Evolutionary conservation across 306 rosid genomes (phyloP).

Genomic region (Cucumis hystrix): DNA sequence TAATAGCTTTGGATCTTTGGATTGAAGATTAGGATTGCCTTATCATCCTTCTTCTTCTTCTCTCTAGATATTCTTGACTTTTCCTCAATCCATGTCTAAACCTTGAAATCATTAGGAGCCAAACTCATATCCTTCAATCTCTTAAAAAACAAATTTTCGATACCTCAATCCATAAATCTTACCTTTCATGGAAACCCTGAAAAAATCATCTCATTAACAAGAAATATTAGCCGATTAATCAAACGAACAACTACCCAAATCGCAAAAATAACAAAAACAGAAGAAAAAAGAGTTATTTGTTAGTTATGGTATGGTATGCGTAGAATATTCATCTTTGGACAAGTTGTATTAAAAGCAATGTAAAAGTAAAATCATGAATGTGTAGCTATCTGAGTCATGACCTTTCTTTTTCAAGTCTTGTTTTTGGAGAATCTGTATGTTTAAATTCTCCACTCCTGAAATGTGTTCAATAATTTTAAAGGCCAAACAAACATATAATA

Average conservation of each 20-base stretch:
- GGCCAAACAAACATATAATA: background rate
- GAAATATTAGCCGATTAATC: background rate
- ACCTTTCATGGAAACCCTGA: slow-evolving; percentile 10
- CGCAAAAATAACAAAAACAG: background rate
- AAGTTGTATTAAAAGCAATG: no score
- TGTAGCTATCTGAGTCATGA: slow-evolving; percentile 18
- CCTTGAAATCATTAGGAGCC: slow-evolving; percentile 43
- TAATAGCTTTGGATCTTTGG: no score
- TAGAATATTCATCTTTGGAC: no score
- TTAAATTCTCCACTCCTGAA: slow-evolving; percentile 25
- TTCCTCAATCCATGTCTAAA: slow-evolving; percentile 47
- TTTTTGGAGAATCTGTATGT: slow-evolving; percentile 8
- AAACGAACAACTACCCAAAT: background rate
- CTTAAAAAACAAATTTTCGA: slow-evolving; percentile 8
- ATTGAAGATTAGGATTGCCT: no score
- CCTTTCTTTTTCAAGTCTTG: slow-evolving; percentile 14
- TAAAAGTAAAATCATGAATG: no score
- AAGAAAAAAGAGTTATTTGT: no score
- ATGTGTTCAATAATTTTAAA: background rate
- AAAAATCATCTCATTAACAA: background rate
- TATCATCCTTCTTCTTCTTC: slow-evolving; percentile 17
- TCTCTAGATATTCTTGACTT: slow-evolving; percentile 38
- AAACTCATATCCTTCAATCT: slow-evolving; percentile 45
- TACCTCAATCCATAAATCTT: slow-evolving; percentile 9
- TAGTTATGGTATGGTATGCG: no score